Evolutionary conservation across 2,329 filamentous ascomycete genomes (phyloP).

Genomic region (Ascochyta fabae): DNA sequence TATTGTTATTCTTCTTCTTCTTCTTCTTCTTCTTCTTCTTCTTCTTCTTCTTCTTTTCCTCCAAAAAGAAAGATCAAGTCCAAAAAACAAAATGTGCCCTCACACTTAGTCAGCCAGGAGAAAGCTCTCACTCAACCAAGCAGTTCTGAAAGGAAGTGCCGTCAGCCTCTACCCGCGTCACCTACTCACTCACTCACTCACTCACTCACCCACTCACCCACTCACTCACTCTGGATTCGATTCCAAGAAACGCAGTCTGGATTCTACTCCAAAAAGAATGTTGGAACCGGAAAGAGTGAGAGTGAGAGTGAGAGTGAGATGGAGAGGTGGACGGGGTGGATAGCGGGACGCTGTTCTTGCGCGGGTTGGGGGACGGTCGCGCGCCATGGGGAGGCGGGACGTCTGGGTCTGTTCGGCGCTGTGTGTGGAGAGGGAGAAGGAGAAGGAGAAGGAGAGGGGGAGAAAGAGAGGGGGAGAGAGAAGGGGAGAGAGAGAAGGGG

Average conservation of each 20-base stretch:
- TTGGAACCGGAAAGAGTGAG: too few relatives aligned
- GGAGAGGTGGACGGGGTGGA: neutral
- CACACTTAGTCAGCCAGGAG: constrained; percentile 46
- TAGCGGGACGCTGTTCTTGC: constrained; percentile 2
- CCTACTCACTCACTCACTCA: too few relatives aligned
- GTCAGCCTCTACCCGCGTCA: constrained; percentile 24
- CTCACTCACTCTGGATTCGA: too few relatives aligned
- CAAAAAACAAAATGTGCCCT: constrained; percentile 28
- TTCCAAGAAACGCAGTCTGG: too few relatives aligned
- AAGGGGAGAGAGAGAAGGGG: neutral
- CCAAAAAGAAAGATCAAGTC: neutral
- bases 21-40: too few relatives aligned
- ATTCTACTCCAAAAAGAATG: too few relatives aligned
- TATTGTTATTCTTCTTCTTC: too few relatives aligned
- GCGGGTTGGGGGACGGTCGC: constrained; percentile 13
- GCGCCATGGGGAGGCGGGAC: neutral
- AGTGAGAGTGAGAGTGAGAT: too few relatives aligned
- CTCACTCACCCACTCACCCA: too few relatives aligned
- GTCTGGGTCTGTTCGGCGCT: constrained; percentile 12
- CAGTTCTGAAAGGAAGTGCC: constrained; percentile 43
- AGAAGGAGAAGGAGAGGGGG: neutral
- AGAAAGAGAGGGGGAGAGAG: neutral
- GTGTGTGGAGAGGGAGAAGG: neutral
- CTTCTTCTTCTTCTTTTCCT: too few relatives aligned
- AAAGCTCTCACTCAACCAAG: constrained; percentile 41